Evolutionary conservation across 345 rosid species (phyloP), one percentile per base, ranked within the genome.

Genomic region (Citrus sp.): DNA sequence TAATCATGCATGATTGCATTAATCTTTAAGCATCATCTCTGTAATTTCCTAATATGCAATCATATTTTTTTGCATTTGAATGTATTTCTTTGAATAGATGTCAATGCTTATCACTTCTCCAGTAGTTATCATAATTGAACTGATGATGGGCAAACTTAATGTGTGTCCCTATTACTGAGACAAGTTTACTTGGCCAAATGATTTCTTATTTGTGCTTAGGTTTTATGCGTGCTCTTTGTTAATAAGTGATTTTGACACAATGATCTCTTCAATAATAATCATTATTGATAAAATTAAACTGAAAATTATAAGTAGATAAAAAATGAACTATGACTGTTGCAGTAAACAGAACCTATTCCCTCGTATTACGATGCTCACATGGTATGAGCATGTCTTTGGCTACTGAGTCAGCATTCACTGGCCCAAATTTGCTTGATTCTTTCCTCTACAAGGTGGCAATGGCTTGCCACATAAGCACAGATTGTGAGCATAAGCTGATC

Each of bases 401-500:
- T 67, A 70, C 78, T 54, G 84, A 88, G 98, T 89, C 94, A 87
- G 98, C 94, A 77, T 86, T 85, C 76, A 86, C 92, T 93, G 98
- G 81, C 92, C 83, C 83, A 22, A 42, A 24, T 65, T 37, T 63
- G 81, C 82, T 76, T 82, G 69, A 67, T 73, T 81, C 83, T 70
- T 81, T 69, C 71, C 85, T 82, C 85, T 87, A 77, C 99, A 93
- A 55, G 94, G 91, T 73, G 93, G 94, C 82, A 95, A 46, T 6
- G 99, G 99, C 73, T 89, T 92, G 79, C 97, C 99, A 68, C 99
- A 95, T 78, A 95, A 83, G 90, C 99, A 95, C 46, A 91, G 88
- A 79, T 93, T 95, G 75, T 95, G 97, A 62, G 90, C 92, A 87
- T 93, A 95, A 71, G 99, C 97, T 72, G 83, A 86, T 25, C 90